A percentile compares a stretch with the other conserved stretches of the same genome.
These are phyloP conservation scores for Viridothelium virens DNA, from an alignment of 495 filamentous ascomycete species.

Conservation along the genomic window DNA sequence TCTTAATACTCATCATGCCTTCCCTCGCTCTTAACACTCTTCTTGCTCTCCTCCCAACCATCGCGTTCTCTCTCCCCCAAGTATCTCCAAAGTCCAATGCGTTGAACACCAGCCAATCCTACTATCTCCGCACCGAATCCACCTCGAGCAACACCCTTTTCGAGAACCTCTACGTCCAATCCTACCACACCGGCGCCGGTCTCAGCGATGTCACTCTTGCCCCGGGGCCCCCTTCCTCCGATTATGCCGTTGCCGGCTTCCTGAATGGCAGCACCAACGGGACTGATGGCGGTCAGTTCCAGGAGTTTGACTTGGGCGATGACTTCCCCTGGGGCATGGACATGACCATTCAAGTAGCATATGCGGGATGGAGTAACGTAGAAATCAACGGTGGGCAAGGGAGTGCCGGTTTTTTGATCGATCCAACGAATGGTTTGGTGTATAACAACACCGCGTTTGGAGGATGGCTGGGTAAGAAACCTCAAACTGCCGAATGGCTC, in stretches of 20 bases:
- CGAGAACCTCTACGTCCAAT: conserved; percentile 19
- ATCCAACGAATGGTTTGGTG: conserved; percentile 36
- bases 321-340: conserved; percentile 38
- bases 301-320: conserved; percentile 35
- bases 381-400: conserved; percentile 39
- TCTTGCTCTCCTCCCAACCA: conserved; percentile 6
- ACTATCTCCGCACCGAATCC: conserved; percentile 18
- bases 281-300: conserved; percentile 10
- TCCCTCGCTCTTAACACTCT: background rate
- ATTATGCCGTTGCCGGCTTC: conserved; percentile 33
- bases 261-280: conserved; percentile 37
- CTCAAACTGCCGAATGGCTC: background rate
- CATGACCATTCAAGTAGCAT: conserved; percentile 19
- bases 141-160: conserved; percentile 4
- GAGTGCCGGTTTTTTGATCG: conserved; percentile 34
- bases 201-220: conserved; percentile 31
- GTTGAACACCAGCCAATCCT: conserved; percentile 14
- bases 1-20: background rate
- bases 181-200: conserved; percentile 22
- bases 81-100: background rate
- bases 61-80: conserved; percentile 4
- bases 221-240: conserved; percentile 21
- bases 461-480: conserved; percentile 47
- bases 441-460: conserved; percentile 38
- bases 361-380: conserved; percentile 36